Evolutionary conservation across 257 asterid species (phyloP), one percentile per base, ranked within the genome.

Genomic region (Salvia splendens): DNA sequence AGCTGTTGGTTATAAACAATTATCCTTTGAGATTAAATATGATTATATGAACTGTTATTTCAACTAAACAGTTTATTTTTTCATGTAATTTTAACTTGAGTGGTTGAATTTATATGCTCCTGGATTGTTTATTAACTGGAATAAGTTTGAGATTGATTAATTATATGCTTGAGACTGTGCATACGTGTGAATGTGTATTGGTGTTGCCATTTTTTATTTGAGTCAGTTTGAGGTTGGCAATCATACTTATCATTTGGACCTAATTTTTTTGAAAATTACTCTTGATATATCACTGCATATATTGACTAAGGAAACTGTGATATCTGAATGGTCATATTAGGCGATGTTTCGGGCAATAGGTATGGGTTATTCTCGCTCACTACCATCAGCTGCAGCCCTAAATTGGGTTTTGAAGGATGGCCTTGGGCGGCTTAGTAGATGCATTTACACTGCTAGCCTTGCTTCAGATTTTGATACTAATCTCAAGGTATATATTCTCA

Each of bases 341-440:
- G 97, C 97, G 65, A 94, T 94, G 99, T 90, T 94, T 72, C 83
- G 96, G 51, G 99, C 99, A 14, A 94, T 94, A 63, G 99, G 99
- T 69, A 85, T 94, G 61, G 99, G 99, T 50, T 84, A 82, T 80
- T 79, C 88, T 33, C 89, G 78, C 52, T 91, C 99, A 16, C 93
- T 94, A 67, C 95, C 96, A 15, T 88, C 96, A 49, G 99, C 99
- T 68, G 99, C 99, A 35, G 99, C 96, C 2, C 78, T 94, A 36
- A 94, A 91, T 83, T 94, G 99, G 99, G 95, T 88, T 61, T 76
- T 94, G 86, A 94, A 91, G 79, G 99, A 94, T 75, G 99, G 97
- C 45, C 95, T 94, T 46, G 99, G 99, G 72, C 76, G 97, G 57
- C 79, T 94, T 35, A 81, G 99, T 55, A 84, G 97, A 78, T 94